Evolutionary conservation across 805 yeast species (phyloP).

Genomic region (Scheffersomyces ergatensis): DNA sequence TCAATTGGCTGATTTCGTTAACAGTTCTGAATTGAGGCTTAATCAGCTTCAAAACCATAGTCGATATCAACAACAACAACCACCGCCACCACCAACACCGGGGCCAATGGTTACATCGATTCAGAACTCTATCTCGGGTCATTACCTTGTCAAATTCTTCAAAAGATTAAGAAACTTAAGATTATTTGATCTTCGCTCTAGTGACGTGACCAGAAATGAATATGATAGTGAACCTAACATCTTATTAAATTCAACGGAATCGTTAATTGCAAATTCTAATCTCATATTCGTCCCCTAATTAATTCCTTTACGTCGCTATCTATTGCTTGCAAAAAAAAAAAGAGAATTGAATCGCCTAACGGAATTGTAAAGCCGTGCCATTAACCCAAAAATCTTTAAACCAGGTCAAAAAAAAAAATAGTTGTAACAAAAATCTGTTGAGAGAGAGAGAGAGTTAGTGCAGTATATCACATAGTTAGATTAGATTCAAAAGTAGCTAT

Average conservation of each 20-base stretch:
- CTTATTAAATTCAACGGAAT: neutral
- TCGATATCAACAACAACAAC: neutral
- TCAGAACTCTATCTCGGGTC: neutral
- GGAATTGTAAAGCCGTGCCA: no score
- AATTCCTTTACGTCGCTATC: no score
- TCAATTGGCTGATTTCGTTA: neutral
- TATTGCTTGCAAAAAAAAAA: no score
- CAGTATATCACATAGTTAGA: no score
- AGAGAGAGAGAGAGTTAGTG: no score
- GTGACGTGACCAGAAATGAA: neutral
- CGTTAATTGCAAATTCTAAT: neutral
- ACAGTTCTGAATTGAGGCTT: neutral
- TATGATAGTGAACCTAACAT: neutral
- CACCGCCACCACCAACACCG: neutral
- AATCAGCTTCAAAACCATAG: neutral
- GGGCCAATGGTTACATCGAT: neutral
- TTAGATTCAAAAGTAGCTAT: no score
- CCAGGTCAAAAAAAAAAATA: no score
- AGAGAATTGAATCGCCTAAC: no score
- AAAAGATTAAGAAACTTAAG: conserved; percentile 6
- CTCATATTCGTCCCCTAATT: no score
- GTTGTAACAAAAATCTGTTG: no score
- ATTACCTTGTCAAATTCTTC: conserved; percentile 7
- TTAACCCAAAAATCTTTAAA: no score
- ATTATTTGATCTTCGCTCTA: conserved; percentile 10